Conservation (phyloP, 306 rosid genomes). For the Biancaea sappan region DNA sequence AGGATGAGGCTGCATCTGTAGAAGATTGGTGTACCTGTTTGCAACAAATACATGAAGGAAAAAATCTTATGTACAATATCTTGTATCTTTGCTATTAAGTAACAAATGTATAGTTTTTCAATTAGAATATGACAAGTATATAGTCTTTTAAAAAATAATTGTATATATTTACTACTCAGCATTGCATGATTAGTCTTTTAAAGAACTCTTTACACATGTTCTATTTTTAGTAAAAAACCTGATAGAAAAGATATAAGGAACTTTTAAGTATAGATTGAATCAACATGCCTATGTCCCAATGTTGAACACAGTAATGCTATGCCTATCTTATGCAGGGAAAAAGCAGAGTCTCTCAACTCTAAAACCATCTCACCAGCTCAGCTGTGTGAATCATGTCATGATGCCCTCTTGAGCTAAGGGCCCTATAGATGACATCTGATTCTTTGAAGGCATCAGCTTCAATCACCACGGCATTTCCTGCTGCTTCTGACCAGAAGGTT, state of each 20-base stretch:
- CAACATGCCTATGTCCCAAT: neutral
- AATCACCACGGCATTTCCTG: conserved; percentile 80
- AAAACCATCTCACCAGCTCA: conserved; percentile 67
- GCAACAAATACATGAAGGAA: neutral
- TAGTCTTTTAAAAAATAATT: too few relatives aligned
- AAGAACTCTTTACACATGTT: too few relatives aligned
- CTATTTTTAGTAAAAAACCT: too few relatives aligned
- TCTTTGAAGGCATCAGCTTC: conserved; percentile 99
- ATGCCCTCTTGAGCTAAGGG: conserved; percentile 89
- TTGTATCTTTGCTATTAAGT: too few relatives aligned
- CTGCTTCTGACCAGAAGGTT: conserved; percentile 93
- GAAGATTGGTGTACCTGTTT: conserved; percentile 97
- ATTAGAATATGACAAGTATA: too few relatives aligned
- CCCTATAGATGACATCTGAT: conserved; percentile 90
- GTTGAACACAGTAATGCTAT: neutral
- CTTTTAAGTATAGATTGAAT: neutral
- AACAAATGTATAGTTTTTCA: too few relatives aligned
- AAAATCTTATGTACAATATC: too few relatives aligned
- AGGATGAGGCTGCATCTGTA: conserved; percentile 95
- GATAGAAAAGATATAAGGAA: too few relatives aligned
- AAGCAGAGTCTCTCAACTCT: neutral
- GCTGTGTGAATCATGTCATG: conserved; percentile 92
- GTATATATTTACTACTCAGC: too few relatives aligned
- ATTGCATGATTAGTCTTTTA: too few relatives aligned
- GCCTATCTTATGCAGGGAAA: neutral